Percentiles rank a stretch among this genome's conserved stretches.
Conservation (phyloP, 768 basidiomycete genomes). For the Mycena galopus region DNA sequence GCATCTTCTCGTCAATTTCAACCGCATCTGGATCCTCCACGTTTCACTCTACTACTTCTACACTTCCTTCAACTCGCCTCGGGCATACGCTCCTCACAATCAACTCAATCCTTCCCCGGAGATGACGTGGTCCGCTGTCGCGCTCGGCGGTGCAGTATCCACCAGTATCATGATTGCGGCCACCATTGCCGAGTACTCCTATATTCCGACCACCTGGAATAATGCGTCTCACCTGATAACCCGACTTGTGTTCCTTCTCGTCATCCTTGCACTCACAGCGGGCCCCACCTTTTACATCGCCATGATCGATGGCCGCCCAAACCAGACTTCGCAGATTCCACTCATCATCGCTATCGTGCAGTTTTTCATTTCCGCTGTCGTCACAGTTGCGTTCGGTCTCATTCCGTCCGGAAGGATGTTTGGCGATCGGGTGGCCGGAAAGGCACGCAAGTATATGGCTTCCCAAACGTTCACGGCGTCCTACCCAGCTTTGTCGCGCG, state of each 20-base stretch:
- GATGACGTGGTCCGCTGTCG: conserved; percentile 96
- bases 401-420: conserved; percentile 99
- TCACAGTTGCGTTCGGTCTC: conserved; percentile 85
- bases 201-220: conserved; percentile 99
- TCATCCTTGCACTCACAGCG: conserved; percentile 92
- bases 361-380: conserved; percentile 90
- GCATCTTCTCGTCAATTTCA: conserved; percentile 98
- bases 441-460: conserved; percentile 97
- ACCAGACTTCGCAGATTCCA: conserved; percentile 72
- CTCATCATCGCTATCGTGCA: conserved; percentile 95
- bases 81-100: conserved; percentile 83
- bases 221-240: conserved; percentile 97
- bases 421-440: conserved; percentile 97
- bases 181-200: conserved; percentile 94
- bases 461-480: conserved; percentile 99
- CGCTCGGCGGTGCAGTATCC: conserved; percentile 95
- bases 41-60: conserved; percentile 96
- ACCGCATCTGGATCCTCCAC: conserved; percentile 98
- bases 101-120: conserved; percentile 79
- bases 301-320: conserved; percentile 76
- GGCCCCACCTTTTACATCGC: conserved; percentile 97
- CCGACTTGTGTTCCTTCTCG: conserved; percentile 90
- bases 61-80: conserved; percentile 97
- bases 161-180: conserved; percentile 95
- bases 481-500: conserved; percentile 83